Evolutionary conservation across 2,329 filamentous ascomycete species (phyloP).

Genomic region (Sclerotinia borealis): DNA sequence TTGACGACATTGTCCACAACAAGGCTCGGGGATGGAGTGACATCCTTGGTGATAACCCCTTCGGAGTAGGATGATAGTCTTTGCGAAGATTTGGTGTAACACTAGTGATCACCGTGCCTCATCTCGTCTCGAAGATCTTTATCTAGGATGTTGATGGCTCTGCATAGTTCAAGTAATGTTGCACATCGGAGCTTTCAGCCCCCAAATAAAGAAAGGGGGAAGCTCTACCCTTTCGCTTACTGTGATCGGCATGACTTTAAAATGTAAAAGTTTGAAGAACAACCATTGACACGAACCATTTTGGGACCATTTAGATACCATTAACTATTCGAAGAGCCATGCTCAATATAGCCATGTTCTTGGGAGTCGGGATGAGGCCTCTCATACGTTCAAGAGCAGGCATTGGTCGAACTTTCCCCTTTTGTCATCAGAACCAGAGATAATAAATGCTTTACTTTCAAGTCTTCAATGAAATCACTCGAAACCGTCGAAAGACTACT

Average conservation of each 20-base stretch:
- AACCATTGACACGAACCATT: background rate
- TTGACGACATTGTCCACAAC: too few species aligned
- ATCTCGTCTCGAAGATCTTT: background rate
- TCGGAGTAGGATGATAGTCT: background rate
- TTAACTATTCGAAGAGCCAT: background rate
- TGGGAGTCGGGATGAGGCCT: background rate
- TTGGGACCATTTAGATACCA: background rate
- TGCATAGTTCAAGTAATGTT: constrained; percentile 2
- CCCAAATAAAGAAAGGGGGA: constrained; percentile 1
- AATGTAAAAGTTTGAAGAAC: background rate
- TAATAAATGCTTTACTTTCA: background rate
- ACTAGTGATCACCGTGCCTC: background rate
- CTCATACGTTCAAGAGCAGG: background rate
- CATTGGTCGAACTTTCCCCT: background rate
- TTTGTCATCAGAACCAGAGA: background rate
- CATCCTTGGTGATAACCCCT: background rate
- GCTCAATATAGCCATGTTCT: too few species aligned
- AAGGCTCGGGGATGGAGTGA: background rate
- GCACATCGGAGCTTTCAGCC: constrained; percentile 5
- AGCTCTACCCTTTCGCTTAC: background rate
- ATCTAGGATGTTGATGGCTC: background rate
- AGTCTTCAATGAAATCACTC: background rate
- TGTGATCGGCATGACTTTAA: background rate
- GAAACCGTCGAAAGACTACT: background rate
- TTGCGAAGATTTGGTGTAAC: background rate